Evolutionary conservation across 176 grass and related monocot species (phyloP).

Genomic region (Alloteropsis semialata): DNA sequence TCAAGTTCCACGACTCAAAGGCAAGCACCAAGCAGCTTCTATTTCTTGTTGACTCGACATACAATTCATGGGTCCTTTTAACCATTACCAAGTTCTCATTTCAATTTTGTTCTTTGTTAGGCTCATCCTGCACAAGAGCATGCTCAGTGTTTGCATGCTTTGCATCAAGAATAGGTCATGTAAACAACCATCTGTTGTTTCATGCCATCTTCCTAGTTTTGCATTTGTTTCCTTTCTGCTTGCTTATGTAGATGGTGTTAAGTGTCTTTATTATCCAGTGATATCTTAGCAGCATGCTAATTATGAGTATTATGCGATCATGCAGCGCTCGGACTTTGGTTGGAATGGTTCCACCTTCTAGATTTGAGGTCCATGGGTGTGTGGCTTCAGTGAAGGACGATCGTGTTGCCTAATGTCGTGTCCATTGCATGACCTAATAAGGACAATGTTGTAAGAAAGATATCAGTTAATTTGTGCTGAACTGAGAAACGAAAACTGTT

Average conservation of each 20-base stretch:
- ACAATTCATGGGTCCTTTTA: background rate
- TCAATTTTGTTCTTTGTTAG: constrained; percentile 68
- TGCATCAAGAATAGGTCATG: constrained; percentile 92
- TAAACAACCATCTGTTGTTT: constrained; percentile 44
- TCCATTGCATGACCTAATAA: constrained; percentile 12
- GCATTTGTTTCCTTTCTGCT: background rate
- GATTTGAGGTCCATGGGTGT: background rate
- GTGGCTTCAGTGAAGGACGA: background rate
- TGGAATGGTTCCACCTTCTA: constrained; percentile 71
- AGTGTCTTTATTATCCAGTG: background rate
- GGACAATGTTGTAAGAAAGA: background rate
- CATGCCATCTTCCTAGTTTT: background rate
- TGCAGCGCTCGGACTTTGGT: constrained; percentile 55
- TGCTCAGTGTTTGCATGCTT: constrained; percentile 96
- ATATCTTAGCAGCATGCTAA: background rate
- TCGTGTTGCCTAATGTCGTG: background rate
- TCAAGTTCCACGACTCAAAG: constrained; percentile 84
- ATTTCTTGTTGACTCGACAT: background rate
- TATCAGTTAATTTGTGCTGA: background rate
- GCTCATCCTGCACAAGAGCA: constrained; percentile 81
- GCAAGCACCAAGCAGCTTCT: constrained; percentile 33
- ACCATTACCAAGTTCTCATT: constrained; percentile 38
- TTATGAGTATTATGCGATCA: background rate
- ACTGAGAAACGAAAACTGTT: background rate
- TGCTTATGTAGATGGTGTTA: background rate